phyloP scores from a whole-genome alignment of 768 basidiomycete species.

The Omphalotus guepiniiformis region DNA sequence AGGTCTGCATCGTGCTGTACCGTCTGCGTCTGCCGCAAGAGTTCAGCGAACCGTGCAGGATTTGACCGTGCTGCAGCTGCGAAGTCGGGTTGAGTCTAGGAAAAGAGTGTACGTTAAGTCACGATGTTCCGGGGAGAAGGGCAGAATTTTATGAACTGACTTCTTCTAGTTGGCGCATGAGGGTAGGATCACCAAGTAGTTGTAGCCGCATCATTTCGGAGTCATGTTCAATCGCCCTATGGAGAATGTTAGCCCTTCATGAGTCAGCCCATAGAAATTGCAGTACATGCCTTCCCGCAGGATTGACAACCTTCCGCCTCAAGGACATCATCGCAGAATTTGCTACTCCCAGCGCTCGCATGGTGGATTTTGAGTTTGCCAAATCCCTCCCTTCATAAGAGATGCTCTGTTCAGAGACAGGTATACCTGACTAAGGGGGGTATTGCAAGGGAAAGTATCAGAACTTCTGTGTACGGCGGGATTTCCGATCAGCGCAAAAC shows the following conservation, averaged over 20 bases:
- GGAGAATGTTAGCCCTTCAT: not conserved
- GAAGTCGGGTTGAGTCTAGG: constrained; percentile 85
- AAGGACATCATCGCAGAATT: constrained; percentile 64
- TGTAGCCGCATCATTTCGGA: constrained; percentile 90
- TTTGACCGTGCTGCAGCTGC: constrained; percentile 65
- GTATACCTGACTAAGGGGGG: constrained; percentile 62
- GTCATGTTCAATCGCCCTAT: constrained; percentile 71
- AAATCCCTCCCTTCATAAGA: constrained; percentile 66
- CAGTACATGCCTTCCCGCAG: constrained; percentile 36
- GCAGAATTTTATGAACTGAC: constrained; percentile 31
- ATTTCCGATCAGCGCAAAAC: constrained; percentile 18
- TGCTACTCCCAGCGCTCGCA: constrained; percentile 57
- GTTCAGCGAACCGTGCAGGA: constrained; percentile 70
- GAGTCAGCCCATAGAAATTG: not conserved
- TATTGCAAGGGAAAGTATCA: not conserved
- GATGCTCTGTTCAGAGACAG: constrained; percentile 68
- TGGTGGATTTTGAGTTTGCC: constrained; percentile 59
- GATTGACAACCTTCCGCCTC: constrained; percentile 50
- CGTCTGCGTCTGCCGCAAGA: constrained; percentile 58
- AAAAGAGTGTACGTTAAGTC: constrained; percentile 3
- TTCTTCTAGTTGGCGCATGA: constrained; percentile 70
- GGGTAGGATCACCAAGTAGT: constrained; percentile 73
- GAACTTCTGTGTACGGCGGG: not conserved
- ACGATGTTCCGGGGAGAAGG: too few relatives aligned
- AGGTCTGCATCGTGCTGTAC: constrained; percentile 52